Base-by-base conservation (phyloP, 257 asterid species). In the Mitragyna speciosa region DNA sequence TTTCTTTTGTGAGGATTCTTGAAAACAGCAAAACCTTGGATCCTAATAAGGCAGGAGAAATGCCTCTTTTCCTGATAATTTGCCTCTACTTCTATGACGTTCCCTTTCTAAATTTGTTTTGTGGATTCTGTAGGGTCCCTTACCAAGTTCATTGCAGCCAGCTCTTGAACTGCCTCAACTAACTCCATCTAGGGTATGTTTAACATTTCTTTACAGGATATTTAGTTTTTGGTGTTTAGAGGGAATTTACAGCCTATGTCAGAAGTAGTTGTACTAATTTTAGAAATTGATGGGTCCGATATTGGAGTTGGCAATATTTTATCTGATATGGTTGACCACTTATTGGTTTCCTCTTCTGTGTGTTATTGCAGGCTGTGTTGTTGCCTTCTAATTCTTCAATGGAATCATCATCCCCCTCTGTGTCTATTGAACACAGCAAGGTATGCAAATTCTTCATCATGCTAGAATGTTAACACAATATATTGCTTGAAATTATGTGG, bases 151-250 rank as follows among this genome's bases (percentile, higher is more conserved):
- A 54, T 78, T 88, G 26, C 84, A 76, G 84, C 94, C 88, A 49
- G 88, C 92, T 47, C 95, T 93, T 82, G 94, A 89, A 83, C 59
- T 84, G 80, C 92, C 94, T 8, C 87, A 73, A 74, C 76, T 66
- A 64, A 84, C 91, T 88, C 93, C 99, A 66, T 75, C 89, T 76
- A 87, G 89, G 99, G 99, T 95, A 91, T 71, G 84, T 58, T 59
- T 54, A 33, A 17, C 28, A 83, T 78, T 31, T 66, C 19, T 65
- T 28, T 48, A 19, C 5, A 73, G 7, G n/a, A n/a, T n/a, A n/a
- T n/a, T n/a, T n/a, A n/a, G n/a, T n/a, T n/a, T 10, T 80, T 24
- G 30, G 28, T 67, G 43, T 64, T 24, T n/a, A 49, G 63, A 19
- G 5, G 45, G 64, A 47, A 76, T 77, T 70, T 41, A 48, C n/a